phyloP scores from a whole-genome alignment of 306 rosid species.

The Malus fusca region DNA sequence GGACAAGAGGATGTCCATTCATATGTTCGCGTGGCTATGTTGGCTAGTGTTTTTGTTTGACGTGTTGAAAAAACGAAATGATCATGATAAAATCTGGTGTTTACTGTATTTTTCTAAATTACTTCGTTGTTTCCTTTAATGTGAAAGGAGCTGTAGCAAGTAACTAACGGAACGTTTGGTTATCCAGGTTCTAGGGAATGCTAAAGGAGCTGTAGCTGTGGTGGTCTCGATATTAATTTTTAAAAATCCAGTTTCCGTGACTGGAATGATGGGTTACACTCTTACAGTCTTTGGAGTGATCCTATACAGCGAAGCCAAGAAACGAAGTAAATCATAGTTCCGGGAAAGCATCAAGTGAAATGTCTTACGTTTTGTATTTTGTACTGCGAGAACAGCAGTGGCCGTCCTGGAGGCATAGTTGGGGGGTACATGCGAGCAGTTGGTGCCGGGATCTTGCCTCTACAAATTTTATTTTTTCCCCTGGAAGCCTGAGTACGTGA shows the following conservation, averaged over 20 bases:
- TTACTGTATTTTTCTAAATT: background rate
- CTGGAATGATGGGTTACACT: conserved; percentile 93
- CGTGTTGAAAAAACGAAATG: background rate
- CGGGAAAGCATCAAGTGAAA: conserved; percentile 22
- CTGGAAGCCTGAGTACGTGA: conserved; percentile 30
- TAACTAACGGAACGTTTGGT: conserved; percentile 16
- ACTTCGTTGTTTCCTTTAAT: background rate
- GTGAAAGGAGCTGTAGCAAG: background rate
- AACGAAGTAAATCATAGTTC: conserved; percentile 79
- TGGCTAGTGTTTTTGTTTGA: background rate
- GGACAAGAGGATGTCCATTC: background rate
- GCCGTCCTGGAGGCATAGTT: conserved; percentile 27
- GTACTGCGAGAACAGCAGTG: conserved; percentile 21
- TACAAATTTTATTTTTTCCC: conserved; percentile 25
- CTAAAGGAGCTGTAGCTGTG: conserved; percentile 98
- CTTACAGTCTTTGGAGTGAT: conserved; percentile 90
- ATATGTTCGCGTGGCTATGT: background rate
- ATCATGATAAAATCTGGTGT: background rate
- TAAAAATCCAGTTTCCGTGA: conserved; percentile 93
- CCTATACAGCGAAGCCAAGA: conserved; percentile 96
- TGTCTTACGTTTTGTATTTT: conserved; percentile 27
- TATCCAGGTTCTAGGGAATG: conserved; percentile 93
- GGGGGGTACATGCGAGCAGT: conserved; percentile 25
- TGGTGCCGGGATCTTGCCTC: conserved; percentile 35
- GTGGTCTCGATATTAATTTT: conserved; percentile 92